Conservation (phyloP, 2,329 filamentous ascomycete genomes). For the Rhinocladiella similis region DNA sequence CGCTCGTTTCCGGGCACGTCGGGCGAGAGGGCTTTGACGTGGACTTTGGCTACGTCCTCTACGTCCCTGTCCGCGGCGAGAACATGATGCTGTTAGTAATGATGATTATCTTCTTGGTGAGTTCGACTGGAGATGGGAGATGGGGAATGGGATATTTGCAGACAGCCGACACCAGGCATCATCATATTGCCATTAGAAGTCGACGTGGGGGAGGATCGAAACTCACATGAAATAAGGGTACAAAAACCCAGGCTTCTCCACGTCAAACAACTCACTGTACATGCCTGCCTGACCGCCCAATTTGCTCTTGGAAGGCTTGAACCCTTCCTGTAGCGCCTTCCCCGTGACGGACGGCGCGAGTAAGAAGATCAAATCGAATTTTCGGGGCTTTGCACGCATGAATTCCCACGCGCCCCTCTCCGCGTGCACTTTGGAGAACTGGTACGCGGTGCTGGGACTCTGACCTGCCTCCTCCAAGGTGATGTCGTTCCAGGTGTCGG, state of each 20-base stretch:
- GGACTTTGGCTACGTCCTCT: conserved; percentile 9
- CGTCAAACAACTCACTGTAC: conserved; percentile 8
- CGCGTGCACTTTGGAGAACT: conserved; percentile 9
- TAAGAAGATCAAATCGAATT: conserved; percentile 8
- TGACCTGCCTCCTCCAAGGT: conserved; percentile 4
- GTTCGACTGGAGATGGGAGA: no score
- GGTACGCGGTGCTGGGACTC: conserved; percentile 6
- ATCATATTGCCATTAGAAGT: no score
- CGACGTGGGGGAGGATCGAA: neutral
- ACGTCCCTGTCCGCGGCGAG: conserved; percentile 4
- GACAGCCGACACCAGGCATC: no score
- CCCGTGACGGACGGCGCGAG: conserved; percentile 13
- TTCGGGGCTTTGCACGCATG: conserved; percentile 1
- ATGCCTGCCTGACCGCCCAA: conserved; percentile 11
- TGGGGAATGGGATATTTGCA: no score
- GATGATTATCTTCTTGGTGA: neutral
- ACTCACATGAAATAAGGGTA: conserved; percentile 12
- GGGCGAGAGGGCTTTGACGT: conserved; percentile 10
- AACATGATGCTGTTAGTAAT: neutral
- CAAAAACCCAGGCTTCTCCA: conserved; percentile 8
- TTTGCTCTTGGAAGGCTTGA: conserved; percentile 4
- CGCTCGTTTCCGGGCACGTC: conserved; percentile 9
- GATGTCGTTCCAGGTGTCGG: conserved; percentile 8
- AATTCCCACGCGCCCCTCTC: conserved; percentile 15
- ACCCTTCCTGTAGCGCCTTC: conserved; percentile 3